These are phyloP conservation scores for Diaporthe ampelina DNA, from an alignment of 2,329 filamentous ascomycete genomes.

Conservation along the genomic window DNA sequence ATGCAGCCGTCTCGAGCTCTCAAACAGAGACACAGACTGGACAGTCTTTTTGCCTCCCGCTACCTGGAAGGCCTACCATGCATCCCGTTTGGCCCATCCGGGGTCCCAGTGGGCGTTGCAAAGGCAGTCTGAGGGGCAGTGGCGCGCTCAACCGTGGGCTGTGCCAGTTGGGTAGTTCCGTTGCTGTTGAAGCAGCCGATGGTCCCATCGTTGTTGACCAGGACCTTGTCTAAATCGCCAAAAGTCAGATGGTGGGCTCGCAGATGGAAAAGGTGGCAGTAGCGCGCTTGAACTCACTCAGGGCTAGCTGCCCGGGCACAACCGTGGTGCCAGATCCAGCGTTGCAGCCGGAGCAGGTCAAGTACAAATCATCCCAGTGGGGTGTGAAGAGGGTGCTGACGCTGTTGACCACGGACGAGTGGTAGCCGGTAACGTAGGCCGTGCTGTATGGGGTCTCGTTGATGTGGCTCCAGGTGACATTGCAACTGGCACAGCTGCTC, in stretches of 20 bases:
- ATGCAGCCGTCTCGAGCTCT: no score
- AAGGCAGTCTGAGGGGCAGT: not conserved
- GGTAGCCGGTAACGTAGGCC: slow-evolving; percentile 45
- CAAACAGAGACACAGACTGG: not conserved
- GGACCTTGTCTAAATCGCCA: slow-evolving; percentile 49
- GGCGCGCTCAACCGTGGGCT: not conserved
- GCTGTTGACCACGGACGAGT: slow-evolving; percentile 43
- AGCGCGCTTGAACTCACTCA: slow-evolving; percentile 17
- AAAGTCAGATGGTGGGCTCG: not conserved
- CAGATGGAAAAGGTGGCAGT: not conserved
- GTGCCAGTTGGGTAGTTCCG: slow-evolving; percentile 43
- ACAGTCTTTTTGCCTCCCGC: not conserved
- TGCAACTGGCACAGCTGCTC: slow-evolving; percentile 48
- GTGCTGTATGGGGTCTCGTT: slow-evolving; percentile 47
- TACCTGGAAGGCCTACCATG: not conserved
- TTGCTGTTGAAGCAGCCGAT: slow-evolving; percentile 54
- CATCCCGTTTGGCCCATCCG: not conserved
- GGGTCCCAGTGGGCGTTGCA: slow-evolving; percentile 12
- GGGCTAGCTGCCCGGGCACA: slow-evolving; percentile 1
- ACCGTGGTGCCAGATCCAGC: slow-evolving; percentile 1
- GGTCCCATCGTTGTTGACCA: slow-evolving; percentile 55
- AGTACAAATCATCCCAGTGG: slow-evolving; percentile 33
- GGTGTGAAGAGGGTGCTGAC: slow-evolving; percentile 47
- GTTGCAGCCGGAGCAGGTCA: slow-evolving; percentile 30
- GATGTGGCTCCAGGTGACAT: slow-evolving; percentile 44